phyloP scores from a whole-genome alignment of 495 filamentous ascomycete genomes.

The Pseudotulostoma volvatum region DNA sequence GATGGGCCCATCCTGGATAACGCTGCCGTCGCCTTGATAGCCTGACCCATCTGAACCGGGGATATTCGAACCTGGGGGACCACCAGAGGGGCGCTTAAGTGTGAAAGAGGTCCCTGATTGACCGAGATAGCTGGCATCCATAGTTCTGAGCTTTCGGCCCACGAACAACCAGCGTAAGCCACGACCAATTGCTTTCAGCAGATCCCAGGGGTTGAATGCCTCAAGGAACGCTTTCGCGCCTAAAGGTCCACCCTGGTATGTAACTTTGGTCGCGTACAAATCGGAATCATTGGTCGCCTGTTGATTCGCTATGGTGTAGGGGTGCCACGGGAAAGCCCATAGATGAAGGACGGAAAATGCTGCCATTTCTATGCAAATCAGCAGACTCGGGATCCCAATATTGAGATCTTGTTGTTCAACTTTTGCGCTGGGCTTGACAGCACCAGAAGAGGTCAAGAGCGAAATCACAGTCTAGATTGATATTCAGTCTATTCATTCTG shows the following conservation, averaged over 20 bases:
- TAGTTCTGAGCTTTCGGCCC: slow-evolving; percentile 40
- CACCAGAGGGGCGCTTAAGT: slow-evolving; percentile 12
- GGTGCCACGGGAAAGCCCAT: slow-evolving; percentile 63
- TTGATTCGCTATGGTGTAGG: slow-evolving; percentile 33
- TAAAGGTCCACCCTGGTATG: slow-evolving; percentile 44
- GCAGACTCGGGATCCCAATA: slow-evolving; percentile 51
- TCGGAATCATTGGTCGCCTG: slow-evolving; percentile 27
- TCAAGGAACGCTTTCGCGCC: slow-evolving; percentile 49
- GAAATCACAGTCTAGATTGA: slow-evolving; percentile 42
- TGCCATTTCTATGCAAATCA: slow-evolving; percentile 62
- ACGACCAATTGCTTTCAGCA: slow-evolving; percentile 61
- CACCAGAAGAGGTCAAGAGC: slow-evolving; percentile 44
- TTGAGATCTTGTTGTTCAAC: slow-evolving; percentile 54
- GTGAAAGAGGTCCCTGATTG: slow-evolving; percentile 16
- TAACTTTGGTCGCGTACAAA: slow-evolving; percentile 31
- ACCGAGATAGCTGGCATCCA: slow-evolving; percentile 34
- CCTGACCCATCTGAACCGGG: slow-evolving; percentile 11
- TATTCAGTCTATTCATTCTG: not conserved
- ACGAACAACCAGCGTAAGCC: slow-evolving; percentile 70
- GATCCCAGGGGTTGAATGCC: slow-evolving; percentile 71
- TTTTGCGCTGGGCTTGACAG: slow-evolving; percentile 42
- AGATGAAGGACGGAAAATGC: slow-evolving; percentile 51
- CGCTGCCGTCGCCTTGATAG: slow-evolving; percentile 17
- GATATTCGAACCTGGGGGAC: slow-evolving; percentile 2
- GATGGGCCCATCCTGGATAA: slow-evolving; percentile 10